These are phyloP conservation scores for Dianthus caryophyllus DNA, from an alignment of 148 eudicot genomes.

Conservation along the genomic window DNA sequence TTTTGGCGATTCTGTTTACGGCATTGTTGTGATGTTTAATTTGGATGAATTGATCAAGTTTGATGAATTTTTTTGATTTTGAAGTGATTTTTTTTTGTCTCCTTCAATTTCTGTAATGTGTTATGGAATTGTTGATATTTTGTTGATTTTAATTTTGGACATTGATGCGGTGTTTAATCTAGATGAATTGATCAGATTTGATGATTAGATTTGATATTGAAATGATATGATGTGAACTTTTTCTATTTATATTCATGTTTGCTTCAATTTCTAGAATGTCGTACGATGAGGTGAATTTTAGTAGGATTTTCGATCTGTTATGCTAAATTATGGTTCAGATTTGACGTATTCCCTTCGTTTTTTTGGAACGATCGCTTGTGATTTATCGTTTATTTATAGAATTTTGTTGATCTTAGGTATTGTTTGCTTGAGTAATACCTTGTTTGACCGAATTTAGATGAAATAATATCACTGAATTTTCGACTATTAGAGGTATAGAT, in stretches of 20 bases:
- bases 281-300: background rate
- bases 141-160: background rate
- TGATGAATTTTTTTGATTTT: background rate
- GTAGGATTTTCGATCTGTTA: background rate
- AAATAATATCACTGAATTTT: background rate
- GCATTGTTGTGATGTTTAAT: background rate
- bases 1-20: background rate
- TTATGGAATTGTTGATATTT: background rate
- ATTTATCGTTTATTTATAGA: background rate
- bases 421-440: background rate
- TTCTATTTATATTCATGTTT: background rate
- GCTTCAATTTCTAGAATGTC: background rate
- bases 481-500: background rate
- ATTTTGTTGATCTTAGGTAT: background rate
- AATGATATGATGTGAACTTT: background rate
- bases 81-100: background rate
- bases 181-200: background rate
- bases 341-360: background rate
- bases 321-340: background rate
- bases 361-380: background rate
- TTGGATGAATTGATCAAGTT: background rate
- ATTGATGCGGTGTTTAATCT: conserved; percentile 3
- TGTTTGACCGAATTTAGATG: background rate
- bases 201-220: background rate
- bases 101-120: too few relatives aligned